Percentiles rank a stretch among this genome's conserved stretches.
phyloP scores from a whole-genome alignment of 768 basidiomycete genomes.

The Favolaschia claudopus region DNA sequence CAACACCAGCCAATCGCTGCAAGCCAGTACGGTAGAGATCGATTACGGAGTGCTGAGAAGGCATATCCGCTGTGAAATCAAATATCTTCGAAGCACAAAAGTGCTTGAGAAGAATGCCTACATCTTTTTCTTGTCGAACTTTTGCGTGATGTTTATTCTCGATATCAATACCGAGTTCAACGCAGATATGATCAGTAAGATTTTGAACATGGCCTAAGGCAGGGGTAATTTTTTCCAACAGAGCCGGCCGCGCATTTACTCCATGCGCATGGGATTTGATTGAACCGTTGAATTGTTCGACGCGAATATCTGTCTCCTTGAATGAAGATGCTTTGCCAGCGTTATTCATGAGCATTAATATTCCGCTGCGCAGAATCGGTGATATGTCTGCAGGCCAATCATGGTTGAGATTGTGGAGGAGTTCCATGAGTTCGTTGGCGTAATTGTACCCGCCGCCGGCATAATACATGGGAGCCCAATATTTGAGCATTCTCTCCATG shows the following conservation, averaged over 20 bases:
- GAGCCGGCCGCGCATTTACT: constrained; percentile 27
- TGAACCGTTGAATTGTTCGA: constrained; percentile 32
- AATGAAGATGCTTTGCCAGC: constrained; percentile 19
- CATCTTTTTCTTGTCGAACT: constrained; percentile 30
- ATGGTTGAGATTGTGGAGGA: constrained; percentile 29
- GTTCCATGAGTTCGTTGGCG: constrained; percentile 33
- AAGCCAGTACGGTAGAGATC: constrained; percentile 13
- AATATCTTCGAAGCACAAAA: constrained; percentile 6
- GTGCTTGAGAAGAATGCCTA: constrained; percentile 22
- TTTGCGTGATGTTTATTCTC: constrained; percentile 28
- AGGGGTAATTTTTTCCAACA: constrained; percentile 31
- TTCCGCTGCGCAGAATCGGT: constrained; percentile 8
- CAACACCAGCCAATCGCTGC: constrained; percentile 3
- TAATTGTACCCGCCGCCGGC: constrained; percentile 31
- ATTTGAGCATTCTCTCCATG: constrained; percentile 26
- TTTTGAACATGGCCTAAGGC: constrained; percentile 29
- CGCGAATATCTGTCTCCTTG: constrained; percentile 33
- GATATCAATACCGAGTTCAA: constrained; percentile 27
- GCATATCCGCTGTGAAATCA: not conserved
- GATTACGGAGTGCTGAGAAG: constrained; percentile 1
- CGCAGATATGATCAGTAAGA: constrained; percentile 23
- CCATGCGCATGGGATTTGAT: constrained; percentile 33
- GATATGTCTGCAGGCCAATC: constrained; percentile 32
- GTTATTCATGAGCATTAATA: constrained; percentile 34
- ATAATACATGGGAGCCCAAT: constrained; percentile 28